These are phyloP conservation scores for Sclerotinia trifoliorum DNA, from an alignment of 2,329 filamentous ascomycete genomes.

Conservation along the genomic window DNA sequence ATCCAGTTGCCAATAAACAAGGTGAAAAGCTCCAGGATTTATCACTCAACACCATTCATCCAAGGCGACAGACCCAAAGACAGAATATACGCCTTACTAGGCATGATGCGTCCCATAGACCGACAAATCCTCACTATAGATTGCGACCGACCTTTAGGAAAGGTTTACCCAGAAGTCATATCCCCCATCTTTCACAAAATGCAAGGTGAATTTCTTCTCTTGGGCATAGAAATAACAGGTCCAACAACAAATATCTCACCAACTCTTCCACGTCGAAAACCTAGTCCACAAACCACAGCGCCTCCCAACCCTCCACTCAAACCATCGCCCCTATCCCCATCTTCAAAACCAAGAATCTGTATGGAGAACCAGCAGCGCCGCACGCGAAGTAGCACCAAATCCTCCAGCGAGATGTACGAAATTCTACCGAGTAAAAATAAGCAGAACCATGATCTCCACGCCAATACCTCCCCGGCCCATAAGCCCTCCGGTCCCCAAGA, in stretches of 20 bases:
- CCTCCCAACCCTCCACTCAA: not conserved
- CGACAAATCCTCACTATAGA: not conserved
- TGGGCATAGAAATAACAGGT: not conserved
- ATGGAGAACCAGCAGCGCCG: not conserved
- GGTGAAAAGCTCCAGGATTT: not conserved
- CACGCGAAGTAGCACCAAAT: not conserved
- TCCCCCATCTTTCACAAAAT: not conserved
- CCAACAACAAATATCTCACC: not conserved
- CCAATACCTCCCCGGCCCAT: no score
- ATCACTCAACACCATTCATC: not conserved
- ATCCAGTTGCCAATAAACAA: not conserved
- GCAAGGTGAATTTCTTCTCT: not conserved
- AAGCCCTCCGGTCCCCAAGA: no score
- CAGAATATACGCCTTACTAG: not conserved
- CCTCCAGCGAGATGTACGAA: not conserved
- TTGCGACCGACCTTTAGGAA: not conserved
- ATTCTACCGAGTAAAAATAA: not conserved
- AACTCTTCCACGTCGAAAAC: not conserved
- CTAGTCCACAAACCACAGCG: not conserved
- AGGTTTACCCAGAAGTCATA: slow-evolving; percentile 1
- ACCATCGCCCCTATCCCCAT: not conserved
- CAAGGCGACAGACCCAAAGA: not conserved
- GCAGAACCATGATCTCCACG: not conserved
- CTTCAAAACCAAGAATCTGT: not conserved
- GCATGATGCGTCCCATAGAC: not conserved